Conservation (phyloP, 2,329 filamentous ascomycete genomes). For the Colletotrichum sansevieriae region DNA sequence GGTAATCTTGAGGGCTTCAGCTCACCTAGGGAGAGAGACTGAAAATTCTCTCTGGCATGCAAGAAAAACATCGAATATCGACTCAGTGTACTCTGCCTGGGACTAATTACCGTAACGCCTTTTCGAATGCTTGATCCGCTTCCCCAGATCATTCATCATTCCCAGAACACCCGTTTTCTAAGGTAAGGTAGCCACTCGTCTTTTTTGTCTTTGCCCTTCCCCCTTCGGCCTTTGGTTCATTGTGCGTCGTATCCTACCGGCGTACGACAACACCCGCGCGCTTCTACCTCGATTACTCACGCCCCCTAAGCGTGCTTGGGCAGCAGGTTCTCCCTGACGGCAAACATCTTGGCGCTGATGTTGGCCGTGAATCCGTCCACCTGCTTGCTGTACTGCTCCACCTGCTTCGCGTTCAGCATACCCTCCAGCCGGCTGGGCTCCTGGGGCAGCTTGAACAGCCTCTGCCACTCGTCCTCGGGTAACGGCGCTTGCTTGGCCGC, state of each 20-base stretch:
- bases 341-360: slow-evolving; percentile 98
- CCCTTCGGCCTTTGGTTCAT: slow-evolving; percentile 27
- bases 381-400: slow-evolving; percentile 97
- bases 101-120: slow-evolving; percentile 43
- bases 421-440: slow-evolving; percentile 94
- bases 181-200: slow-evolving; percentile 33
- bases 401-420: slow-evolving; percentile 94
- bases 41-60: slow-evolving; percentile 28
- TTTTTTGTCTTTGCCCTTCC: slow-evolving; percentile 23
- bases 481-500: slow-evolving; percentile 90
- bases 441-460: slow-evolving; percentile 96
- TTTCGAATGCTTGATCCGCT: slow-evolving; percentile 44
- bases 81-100: slow-evolving; percentile 42
- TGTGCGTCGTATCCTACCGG: slow-evolving; percentile 15
- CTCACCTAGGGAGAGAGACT: slow-evolving; percentile 8
- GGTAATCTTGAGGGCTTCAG: background rate
- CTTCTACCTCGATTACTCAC: background rate
- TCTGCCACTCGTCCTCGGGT: slow-evolving; percentile 98
- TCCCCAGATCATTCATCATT: slow-evolving; percentile 43
- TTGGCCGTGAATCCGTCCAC: slow-evolving; percentile 95
- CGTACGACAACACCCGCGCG: slow-evolving; percentile 11
- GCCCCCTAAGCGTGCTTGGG: slow-evolving; percentile 59
- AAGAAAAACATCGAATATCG: slow-evolving; percentile 42
- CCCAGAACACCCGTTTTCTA: slow-evolving; percentile 41
- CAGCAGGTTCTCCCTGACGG: slow-evolving; percentile 80